These are phyloP conservation scores for Tuber indicum DNA, from an alignment of 495 filamentous ascomycete species.

Conservation along the genomic window DNA sequence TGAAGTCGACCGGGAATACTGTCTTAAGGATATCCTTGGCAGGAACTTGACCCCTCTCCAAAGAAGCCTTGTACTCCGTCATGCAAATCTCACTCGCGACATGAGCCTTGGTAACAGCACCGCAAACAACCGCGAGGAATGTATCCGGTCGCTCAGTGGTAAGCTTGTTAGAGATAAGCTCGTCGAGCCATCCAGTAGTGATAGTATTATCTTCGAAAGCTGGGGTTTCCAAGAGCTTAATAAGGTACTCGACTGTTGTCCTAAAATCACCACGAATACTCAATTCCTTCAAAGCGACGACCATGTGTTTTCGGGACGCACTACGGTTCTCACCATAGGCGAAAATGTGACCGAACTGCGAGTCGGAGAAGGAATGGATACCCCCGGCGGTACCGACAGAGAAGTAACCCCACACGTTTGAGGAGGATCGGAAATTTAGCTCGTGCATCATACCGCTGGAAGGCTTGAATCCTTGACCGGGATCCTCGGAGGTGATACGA, in stretches of 20 bases:
- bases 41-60: slow-evolving; percentile 97
- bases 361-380: slow-evolving; percentile 99
- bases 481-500: slow-evolving; percentile 98
- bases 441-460: slow-evolving; percentile 99
- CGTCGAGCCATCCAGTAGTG: slow-evolving; percentile 97
- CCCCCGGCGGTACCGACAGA: slow-evolving; percentile 92
- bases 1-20: slow-evolving; percentile 96
- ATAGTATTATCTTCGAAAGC: slow-evolving; percentile 99
- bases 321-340: slow-evolving; percentile 95
- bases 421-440: slow-evolving; percentile 95
- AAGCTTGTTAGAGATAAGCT: slow-evolving; percentile 95
- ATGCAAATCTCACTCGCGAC: slow-evolving; percentile 82
- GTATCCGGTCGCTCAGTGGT: slow-evolving; percentile 93
- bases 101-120: slow-evolving; percentile 92
- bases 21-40: slow-evolving; percentile 95
- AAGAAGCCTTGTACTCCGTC: slow-evolving; percentile 72
- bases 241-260: slow-evolving; percentile 97
- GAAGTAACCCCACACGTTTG: slow-evolving; percentile 99
- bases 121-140: slow-evolving; percentile 82
- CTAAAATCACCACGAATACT: slow-evolving; percentile 99
- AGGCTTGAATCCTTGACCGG: slow-evolving; percentile 98
- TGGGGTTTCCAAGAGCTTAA: slow-evolving; percentile 96
- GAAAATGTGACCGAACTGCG: slow-evolving; percentile 98
- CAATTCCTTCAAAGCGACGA: slow-evolving; percentile 94
- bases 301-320: slow-evolving; percentile 98